Conservation (phyloP, 2,329 filamentous ascomycete genomes). For the Amesomyces nigricolor region DNA sequence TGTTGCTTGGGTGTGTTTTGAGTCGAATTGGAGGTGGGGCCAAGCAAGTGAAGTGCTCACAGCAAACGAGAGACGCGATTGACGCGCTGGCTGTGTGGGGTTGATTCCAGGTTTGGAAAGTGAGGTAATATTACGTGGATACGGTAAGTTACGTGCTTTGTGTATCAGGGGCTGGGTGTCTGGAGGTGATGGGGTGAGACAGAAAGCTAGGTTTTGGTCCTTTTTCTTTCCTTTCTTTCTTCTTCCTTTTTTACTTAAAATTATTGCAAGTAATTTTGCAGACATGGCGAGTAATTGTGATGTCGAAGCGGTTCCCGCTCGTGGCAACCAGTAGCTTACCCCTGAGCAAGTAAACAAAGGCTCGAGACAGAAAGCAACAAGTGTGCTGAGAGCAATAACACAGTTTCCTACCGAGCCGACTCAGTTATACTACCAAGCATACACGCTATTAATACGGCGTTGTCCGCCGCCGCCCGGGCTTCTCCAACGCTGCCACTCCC, state of each 20-base stretch:
- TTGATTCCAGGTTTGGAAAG: background rate
- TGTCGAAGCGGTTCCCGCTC: too few relatives aligned
- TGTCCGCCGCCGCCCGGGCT: conserved; percentile 8
- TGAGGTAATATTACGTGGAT: background rate
- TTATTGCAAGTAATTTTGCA: too few relatives aligned
- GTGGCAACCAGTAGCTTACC: too few relatives aligned
- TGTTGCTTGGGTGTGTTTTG: background rate
- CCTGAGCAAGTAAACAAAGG: too few relatives aligned
- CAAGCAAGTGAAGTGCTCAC: background rate
- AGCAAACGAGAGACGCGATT: conserved; percentile 2
- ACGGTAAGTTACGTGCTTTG: background rate
- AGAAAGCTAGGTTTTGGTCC: background rate
- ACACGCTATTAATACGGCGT: conserved; percentile 4
- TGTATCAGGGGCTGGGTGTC: too few relatives aligned
- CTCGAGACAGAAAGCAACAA: too few relatives aligned
- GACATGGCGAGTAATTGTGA: too few relatives aligned
- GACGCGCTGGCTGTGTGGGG: conserved; percentile 5
- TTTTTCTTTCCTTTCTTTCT: background rate
- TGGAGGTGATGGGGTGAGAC: background rate
- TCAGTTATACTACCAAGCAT: too few relatives aligned
- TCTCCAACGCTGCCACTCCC: conserved; percentile 18
- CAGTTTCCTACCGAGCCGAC: too few relatives aligned
- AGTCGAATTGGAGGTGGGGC: background rate
- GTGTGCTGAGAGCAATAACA: too few relatives aligned
- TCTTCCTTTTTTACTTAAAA: too few relatives aligned